Evolutionary conservation across 192 early-diverging fungal species (phyloP), one percentile per base, ranked within the genome.

Genomic region (Podochytrium sp.): DNA sequence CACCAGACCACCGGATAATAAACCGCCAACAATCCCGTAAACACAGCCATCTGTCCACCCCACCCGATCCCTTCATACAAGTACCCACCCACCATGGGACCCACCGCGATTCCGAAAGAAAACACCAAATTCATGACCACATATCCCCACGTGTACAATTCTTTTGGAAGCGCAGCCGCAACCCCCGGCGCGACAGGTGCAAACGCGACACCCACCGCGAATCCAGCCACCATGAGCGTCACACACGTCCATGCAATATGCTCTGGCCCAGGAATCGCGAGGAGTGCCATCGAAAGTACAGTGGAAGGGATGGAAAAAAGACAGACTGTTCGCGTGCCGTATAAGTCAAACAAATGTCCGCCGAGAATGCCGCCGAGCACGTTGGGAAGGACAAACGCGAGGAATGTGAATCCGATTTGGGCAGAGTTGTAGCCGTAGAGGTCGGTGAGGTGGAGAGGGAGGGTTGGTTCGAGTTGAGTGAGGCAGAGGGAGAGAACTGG

Each of bases 101-200:
- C 76, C 27, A 77, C 55, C 1, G 57, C 23, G n/a, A 77, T 77
- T 1, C 68, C 76, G 2, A 64, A 18, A n/a, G 76, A 72, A 70
- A 72, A 77, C n/a, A 61, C 51, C 27, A 77, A 32, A 40, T 73
- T 77, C 71, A 72, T 74, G 29, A 77, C 41, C 23, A 41, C 35
- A 35, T 77, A 77, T 1, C 49, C 76, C 41, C 50, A 32, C 4
- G 69, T 59, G 52, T 77, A 73, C n/a, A 49, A 60, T 20, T 49
- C 55, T 57, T 62, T 77, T 34, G 76, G 76, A 3, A 77, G 57
- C 14, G 34, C 23, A n/a, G 43, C 58, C 1, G 68, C 67, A 40
- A 77, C 73, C 2, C 38, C 76, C 7, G 76, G 76, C 42, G 52
- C 30, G 5, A 73, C 35, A 18, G 76, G 76, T 2, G 69, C 51